These are phyloP conservation scores for Fusarium scirpi DNA, from an alignment of 2,329 filamentous ascomycete genomes.

Conservation along the genomic window DNA sequence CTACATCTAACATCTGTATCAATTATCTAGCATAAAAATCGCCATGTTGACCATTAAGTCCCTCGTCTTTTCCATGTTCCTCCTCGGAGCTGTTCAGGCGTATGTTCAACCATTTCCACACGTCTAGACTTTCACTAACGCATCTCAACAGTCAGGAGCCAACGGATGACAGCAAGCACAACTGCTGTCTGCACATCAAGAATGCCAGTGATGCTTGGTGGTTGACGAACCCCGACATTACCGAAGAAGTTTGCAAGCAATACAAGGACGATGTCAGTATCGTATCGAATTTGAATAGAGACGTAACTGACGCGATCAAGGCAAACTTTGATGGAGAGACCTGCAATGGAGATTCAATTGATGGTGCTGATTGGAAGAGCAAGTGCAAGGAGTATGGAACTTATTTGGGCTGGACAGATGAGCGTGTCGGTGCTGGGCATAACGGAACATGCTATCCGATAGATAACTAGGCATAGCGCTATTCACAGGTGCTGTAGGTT, in stretches of 20 bases:
- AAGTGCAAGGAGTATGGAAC: background rate
- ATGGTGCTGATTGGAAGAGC: background rate
- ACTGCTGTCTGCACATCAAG: background rate
- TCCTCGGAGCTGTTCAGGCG: background rate
- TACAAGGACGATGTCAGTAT: background rate
- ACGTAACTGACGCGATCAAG: background rate
- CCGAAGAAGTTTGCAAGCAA: background rate
- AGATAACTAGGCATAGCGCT: background rate
- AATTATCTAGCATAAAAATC: rapidly evolving
- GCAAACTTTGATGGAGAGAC: background rate
- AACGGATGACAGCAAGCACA: background rate
- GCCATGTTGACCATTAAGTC: background rate
- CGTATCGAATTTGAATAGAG: rapidly evolving
- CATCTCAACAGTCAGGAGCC: background rate
- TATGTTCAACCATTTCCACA: too few relatives aligned
- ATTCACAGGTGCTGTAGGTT: too few relatives aligned
- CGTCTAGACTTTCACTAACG: too few relatives aligned
- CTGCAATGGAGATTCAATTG: background rate
- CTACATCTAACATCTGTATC: background rate
- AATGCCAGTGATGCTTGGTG: background rate
- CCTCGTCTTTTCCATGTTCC: rapidly evolving
- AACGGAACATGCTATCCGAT: background rate
- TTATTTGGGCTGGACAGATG: background rate
- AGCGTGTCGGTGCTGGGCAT: background rate
- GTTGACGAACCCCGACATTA: background rate